Evolutionary conservation across 768 basidiomycete species (phyloP).

Genomic region (Cystobasidium ongulense): DNA sequence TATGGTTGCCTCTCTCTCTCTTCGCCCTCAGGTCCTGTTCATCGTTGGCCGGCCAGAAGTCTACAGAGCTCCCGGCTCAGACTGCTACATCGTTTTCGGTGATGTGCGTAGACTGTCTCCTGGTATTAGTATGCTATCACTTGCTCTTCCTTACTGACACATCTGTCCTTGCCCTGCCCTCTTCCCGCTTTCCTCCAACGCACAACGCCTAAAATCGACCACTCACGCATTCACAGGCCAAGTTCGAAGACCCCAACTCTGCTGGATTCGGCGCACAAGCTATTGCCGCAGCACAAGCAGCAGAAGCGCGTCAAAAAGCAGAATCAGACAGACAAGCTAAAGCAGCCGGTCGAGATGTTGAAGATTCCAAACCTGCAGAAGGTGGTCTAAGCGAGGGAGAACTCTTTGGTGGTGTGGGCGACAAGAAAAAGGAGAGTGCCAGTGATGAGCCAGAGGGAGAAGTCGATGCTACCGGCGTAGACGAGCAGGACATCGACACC

Average conservation of each 20-base stretch:
- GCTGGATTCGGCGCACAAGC: slow-evolving; percentile 29
- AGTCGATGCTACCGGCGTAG: slow-evolving; percentile 77
- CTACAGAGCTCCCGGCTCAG: slow-evolving; percentile 89
- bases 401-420: slow-evolving; percentile 49
- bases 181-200: slow-evolving; percentile 32
- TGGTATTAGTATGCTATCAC: neutral
- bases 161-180: neutral
- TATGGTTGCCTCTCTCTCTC: neutral
- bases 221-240: neutral
- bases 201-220: slow-evolving; percentile 23
- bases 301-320: slow-evolving; percentile 27
- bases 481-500: slow-evolving; percentile 70
- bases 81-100: slow-evolving; percentile 98
- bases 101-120: slow-evolving; percentile 53
- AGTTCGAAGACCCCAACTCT: slow-evolving; percentile 30
- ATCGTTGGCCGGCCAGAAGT: slow-evolving; percentile 91
- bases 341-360: neutral
- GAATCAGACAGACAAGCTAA: slow-evolving; percentile 25
- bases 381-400: slow-evolving; percentile 60
- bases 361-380: slow-evolving; percentile 44
- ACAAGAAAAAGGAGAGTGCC: slow-evolving; percentile 46
- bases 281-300: slow-evolving; percentile 27
- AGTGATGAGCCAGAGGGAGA: slow-evolving; percentile 51
- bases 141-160: neutral
- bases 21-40: slow-evolving; percentile 61